Conservation (phyloP, 2,329 filamentous ascomycete species). For the Byssoonygena ceratinophila region DNA sequence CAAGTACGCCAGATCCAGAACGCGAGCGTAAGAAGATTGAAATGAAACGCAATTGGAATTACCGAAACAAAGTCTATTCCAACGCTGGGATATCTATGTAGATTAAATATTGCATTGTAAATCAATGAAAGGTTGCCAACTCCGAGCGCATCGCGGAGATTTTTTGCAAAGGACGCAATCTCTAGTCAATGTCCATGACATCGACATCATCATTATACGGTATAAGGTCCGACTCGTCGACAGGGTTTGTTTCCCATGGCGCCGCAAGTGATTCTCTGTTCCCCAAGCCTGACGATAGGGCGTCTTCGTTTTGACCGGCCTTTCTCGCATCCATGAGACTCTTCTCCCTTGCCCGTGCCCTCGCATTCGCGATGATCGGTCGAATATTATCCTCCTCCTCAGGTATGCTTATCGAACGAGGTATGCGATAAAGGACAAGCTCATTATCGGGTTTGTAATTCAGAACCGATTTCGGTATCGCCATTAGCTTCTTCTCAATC, state of each 20-base stretch:
- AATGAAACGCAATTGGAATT: background rate
- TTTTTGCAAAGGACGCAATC: background rate
- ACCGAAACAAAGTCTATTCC: background rate
- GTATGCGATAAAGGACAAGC: conserved; percentile 74
- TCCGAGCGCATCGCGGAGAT: background rate
- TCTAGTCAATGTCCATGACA: conserved; percentile 24
- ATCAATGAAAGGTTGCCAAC: background rate
- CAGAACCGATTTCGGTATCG: conserved; percentile 59
- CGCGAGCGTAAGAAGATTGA: background rate
- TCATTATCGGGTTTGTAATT: conserved; percentile 47
- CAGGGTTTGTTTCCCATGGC: background rate
- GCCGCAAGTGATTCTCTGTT: background rate
- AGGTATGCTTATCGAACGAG: conserved; percentile 63
- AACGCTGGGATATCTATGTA: conserved; percentile 1
- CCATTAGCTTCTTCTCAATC: conserved; percentile 67
- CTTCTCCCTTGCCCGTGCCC: conserved; percentile 55
- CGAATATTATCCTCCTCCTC: conserved; percentile 60
- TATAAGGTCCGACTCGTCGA: background rate
- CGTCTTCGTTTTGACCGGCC: conserved; percentile 13
- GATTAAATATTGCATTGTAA: background rate
- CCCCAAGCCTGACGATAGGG: background rate
- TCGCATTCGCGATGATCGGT: conserved; percentile 71
- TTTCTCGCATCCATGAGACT: conserved; percentile 35
- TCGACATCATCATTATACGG: conserved; percentile 17
- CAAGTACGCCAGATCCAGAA: no score